These are phyloP conservation scores for Claviceps monticola DNA, from an alignment of 2,329 filamentous ascomycete species.

Conservation along the genomic window DNA sequence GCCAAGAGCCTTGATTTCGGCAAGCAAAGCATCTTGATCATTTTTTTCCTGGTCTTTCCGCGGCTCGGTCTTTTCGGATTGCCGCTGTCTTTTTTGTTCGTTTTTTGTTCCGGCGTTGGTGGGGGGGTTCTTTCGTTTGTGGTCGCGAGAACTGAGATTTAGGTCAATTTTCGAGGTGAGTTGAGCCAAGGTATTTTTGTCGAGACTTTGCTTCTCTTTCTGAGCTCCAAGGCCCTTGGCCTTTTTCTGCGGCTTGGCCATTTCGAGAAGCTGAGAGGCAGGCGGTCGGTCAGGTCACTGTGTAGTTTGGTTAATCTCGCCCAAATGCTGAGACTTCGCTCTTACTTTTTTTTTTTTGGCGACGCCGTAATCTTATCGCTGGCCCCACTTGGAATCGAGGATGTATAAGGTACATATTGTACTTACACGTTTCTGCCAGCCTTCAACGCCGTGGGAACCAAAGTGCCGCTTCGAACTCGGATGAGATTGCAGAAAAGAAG, in stretches of 20 bases:
- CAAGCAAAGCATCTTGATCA: conserved; percentile 32
- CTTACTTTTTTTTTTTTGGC: conserved; percentile 9
- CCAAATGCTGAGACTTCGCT: not conserved
- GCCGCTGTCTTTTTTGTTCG: conserved; percentile 25
- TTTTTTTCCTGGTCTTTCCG: conserved; percentile 14
- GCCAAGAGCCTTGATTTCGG: conserved; percentile 51
- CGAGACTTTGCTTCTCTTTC: conserved; percentile 21
- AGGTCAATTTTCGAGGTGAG: conserved; percentile 45
- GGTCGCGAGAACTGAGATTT: conserved; percentile 27
- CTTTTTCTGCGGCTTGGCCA: conserved; percentile 26
- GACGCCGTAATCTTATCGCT: conserved; percentile 9
- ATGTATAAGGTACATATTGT: not conserved
- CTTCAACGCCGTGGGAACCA: not conserved
- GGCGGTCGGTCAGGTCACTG: not conserved
- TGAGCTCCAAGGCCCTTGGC: conserved; percentile 16
- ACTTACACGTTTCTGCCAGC: not conserved
- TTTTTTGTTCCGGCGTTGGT: conserved; percentile 20
- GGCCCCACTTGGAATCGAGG: conserved; percentile 2
- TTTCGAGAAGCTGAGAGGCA: conserved; percentile 8
- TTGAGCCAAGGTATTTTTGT: conserved; percentile 35
- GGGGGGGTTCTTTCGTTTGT: conserved; percentile 31
- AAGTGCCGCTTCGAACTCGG: not conserved
- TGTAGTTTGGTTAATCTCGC: not conserved
- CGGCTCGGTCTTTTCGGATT: conserved; percentile 11
- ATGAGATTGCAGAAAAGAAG: not conserved